Base-by-base conservation (phyloP, 345 rosid species). In the Carallia brachiata region DNA sequence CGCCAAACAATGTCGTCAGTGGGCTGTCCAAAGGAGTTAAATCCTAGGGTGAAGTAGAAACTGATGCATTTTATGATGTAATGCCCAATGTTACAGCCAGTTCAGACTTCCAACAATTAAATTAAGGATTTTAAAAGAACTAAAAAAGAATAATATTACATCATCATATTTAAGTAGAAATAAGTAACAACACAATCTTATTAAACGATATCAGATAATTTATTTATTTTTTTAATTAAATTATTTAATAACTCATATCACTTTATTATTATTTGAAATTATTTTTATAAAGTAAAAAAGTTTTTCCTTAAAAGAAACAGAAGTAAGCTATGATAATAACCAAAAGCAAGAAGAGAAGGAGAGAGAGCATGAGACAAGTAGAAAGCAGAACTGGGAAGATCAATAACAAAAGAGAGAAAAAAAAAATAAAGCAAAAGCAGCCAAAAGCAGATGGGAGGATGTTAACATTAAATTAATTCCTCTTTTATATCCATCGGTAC, bases 401-500 rank as follows among this genome's bases (percentile, higher is more conserved):
- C 28, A 44, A 17, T n/a, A 4, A 47, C 32, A 62, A 1, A 44
- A 17, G 28, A 37, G 50, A 17, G 28, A 61, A 36, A 37, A 56
- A 23, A 23, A 23, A 23, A 23, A 23, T 23, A 23, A 23, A 31
- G 59, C 54, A 67, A 40, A 67, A 70, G 65, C 54, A 61, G 65
- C 40, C 65, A 65, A 65, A 55, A 39, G 67, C 64, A 57, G 36
- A 67, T 48, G 7, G 61, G 15, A 60, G 6, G 73, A 54, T 36
- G 52, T 39, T 2, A 27, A 54, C n/a, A 44, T 67, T 13, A 44
- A 17, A 65, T 17, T 37, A 52, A 67, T 65, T 54, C 71, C 52
- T 59, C 28, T 32, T 71, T 61, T 56, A 31, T 36, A 67, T 65
- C 55, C 52, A 44, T 78, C 34, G 62, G 55, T 44, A 67, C 78